Base-by-base conservation (phyloP, 2,329 filamentous ascomycete genomes). In the Alternaria gansuensis region DNA sequence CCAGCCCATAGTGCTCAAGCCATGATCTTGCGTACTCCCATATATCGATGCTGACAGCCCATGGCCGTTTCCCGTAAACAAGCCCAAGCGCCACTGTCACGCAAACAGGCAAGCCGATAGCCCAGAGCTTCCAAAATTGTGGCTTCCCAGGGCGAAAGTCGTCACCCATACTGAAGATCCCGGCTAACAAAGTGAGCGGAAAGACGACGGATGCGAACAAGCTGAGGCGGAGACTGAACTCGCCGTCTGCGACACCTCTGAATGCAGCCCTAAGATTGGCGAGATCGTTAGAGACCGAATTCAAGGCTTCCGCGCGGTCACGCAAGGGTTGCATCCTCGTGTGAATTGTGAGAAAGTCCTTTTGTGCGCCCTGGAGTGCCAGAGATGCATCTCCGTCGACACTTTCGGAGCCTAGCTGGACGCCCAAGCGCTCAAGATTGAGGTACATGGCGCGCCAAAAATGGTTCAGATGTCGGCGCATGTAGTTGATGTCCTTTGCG, bases 61-160 rank as follows among this genome's bases (percentile, higher is more conserved):
- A 57, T 1, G 54, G 48, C 5, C 41, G 23, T 24, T 34, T 52
- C 9, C 41, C 49, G 4, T 57, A 57, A 11, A 57, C 28, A 9
- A 57, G 13, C 3, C 31, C 40, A 13, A 57, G 39, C 8, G 41
- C 41, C 23, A 57, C 48, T 10, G 11, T 8, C 8, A 46, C 24
- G 23, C 40, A 57, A 44, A 65, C 54, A 3, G 67, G 67, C 11
- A 65, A 41, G 9, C 53, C 54, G n/a, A 60, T 63, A 17, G 60
- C 67, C 67, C 66, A 70, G 24, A 67, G 65, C 5, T 66, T 60
- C 66, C 66, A 70, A n/a, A 68, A 68, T 10, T 60, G 37, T 24
- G 29, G 11, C 3, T 55, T 44, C 3, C 67, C 67, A 8, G 66
- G 67, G 7, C 49, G 45, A 39, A 61, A 68, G 4, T 45, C 45